Conservation (phyloP, 345 rosid genomes). For the Geranium brycei region DNA sequence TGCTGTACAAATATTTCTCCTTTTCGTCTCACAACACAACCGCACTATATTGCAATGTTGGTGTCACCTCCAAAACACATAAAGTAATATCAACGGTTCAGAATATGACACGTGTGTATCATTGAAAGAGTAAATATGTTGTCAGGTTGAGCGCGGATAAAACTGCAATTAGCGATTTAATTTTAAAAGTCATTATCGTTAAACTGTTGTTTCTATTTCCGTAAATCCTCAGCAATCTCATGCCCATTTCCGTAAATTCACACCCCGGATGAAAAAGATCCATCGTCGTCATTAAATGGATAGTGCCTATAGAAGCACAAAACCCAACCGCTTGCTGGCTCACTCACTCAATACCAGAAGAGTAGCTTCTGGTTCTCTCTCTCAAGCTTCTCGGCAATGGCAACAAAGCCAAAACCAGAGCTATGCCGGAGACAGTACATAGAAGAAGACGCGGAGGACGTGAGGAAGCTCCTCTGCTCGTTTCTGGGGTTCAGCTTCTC, state of each 20-base stretch:
- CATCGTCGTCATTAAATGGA: not conserved
- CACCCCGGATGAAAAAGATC: not conserved
- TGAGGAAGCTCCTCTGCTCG: constrained; percentile 19
- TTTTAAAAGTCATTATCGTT: no score
- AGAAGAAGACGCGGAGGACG: not conserved
- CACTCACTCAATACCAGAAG: no score
- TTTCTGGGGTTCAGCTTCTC: constrained; percentile 69
- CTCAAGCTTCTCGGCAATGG: not conserved
- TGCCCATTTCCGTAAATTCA: not conserved
- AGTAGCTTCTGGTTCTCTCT: not conserved
- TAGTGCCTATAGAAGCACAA: not conserved
- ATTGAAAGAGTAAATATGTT: no score
- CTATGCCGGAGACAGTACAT: not conserved
- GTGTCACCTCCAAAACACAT: not conserved
- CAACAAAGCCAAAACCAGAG: not conserved
- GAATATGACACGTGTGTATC: no score
- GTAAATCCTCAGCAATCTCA: not conserved
- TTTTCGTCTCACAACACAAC: no score
- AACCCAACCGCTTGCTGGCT: not conserved
- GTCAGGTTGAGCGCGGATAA: no score
- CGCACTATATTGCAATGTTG: no score
- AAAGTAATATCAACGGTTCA: no score
- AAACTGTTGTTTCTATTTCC: not conserved
- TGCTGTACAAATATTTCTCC: no score
- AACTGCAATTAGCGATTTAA: not conserved